Evolutionary conservation across 768 basidiomycete species (phyloP).

Genomic region (Boletellus emodensis): DNA sequence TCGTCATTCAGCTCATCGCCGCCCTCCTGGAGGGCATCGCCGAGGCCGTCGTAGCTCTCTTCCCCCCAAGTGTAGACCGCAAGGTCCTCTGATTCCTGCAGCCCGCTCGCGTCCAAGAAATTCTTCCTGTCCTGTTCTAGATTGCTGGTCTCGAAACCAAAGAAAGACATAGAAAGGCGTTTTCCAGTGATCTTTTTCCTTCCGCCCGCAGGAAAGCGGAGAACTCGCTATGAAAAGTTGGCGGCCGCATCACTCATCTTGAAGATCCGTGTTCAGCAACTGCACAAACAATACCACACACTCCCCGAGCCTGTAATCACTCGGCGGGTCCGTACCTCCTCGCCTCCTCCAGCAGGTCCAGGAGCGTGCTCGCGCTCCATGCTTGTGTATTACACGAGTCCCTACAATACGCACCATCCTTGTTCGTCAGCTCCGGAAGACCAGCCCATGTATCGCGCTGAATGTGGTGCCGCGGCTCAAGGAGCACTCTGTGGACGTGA

Average conservation of each 20-base stretch:
- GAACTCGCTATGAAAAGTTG: constrained; percentile 11
- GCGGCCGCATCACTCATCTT: constrained; percentile 15
- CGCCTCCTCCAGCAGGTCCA: constrained; percentile 83
- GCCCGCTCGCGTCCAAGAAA: constrained; percentile 42
- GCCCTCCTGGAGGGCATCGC: constrained; percentile 81
- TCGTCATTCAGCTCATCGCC: constrained; percentile 95
- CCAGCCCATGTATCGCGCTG: constrained; percentile 86
- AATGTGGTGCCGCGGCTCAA: constrained; percentile 70
- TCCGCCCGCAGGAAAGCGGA: constrained; percentile 15
- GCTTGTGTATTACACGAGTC: constrained; percentile 95
- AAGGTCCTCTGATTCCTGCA: constrained; percentile 70
- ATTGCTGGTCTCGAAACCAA: constrained; percentile 63
- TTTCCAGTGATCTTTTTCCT: constrained; percentile 13
- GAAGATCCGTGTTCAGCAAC: constrained; percentile 4
- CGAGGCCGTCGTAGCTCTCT: constrained; percentile 85
- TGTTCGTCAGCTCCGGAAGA: constrained; percentile 88
- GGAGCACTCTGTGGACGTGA: constrained; percentile 69
- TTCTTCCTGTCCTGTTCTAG: constrained; percentile 62
- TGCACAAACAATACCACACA: constrained; percentile 29
- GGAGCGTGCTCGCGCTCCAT: constrained; percentile 90
- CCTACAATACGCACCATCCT: constrained; percentile 72
- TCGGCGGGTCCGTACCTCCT: constrained; percentile 7
- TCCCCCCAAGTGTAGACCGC: constrained; percentile 93
- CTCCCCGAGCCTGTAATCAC: constrained; percentile 3
- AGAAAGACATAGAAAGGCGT: constrained; percentile 65